phyloP scores from a whole-genome alignment of 768 basidiomycete species.

The Phylloporus rhodoxanthus region DNA sequence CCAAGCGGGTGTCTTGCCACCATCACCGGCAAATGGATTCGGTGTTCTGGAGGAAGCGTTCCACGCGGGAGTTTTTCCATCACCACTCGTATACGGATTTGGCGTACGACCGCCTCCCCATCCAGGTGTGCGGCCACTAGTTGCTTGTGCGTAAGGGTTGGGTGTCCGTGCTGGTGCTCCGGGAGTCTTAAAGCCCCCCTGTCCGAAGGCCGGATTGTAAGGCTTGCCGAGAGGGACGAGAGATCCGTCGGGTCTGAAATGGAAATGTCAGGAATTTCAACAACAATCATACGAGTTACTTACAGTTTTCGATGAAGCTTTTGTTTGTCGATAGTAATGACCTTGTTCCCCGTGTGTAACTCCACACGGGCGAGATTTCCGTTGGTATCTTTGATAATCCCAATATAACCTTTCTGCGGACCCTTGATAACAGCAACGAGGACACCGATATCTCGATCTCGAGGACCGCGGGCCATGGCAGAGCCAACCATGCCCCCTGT shows the following conservation, averaged over 20 bases:
- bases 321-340: slow-evolving; percentile 79
- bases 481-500: slow-evolving; percentile 77
- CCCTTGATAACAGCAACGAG: slow-evolving; percentile 81
- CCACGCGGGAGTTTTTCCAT: slow-evolving; percentile 59
- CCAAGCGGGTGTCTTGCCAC: slow-evolving; percentile 68
- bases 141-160: slow-evolving; percentile 41
- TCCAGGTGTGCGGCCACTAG: slow-evolving; percentile 34
- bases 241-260: slow-evolving; percentile 49
- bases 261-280: slow-evolving; percentile 6
- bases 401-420: slow-evolving; percentile 83
- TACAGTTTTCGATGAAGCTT: slow-evolving; percentile 71
- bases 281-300: slow-evolving; percentile 27
- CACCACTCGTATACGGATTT: slow-evolving; percentile 57
- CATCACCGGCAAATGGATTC: slow-evolving; percentile 55
- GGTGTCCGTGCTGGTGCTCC: slow-evolving; percentile 40
- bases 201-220: slow-evolving; percentile 16
- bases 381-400: slow-evolving; percentile 92
- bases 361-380: slow-evolving; percentile 85
- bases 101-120: slow-evolving; percentile 51
- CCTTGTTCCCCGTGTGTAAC: slow-evolving; percentile 81
- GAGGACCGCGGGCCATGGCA: slow-evolving; percentile 74
- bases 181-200: slow-evolving; percentile 30
- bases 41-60: slow-evolving; percentile 56
- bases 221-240: slow-evolving; percentile 46
- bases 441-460: slow-evolving; percentile 77